phyloP scores from a whole-genome alignment of 345 rosid species.

The Boechera retrofracta region DNA sequence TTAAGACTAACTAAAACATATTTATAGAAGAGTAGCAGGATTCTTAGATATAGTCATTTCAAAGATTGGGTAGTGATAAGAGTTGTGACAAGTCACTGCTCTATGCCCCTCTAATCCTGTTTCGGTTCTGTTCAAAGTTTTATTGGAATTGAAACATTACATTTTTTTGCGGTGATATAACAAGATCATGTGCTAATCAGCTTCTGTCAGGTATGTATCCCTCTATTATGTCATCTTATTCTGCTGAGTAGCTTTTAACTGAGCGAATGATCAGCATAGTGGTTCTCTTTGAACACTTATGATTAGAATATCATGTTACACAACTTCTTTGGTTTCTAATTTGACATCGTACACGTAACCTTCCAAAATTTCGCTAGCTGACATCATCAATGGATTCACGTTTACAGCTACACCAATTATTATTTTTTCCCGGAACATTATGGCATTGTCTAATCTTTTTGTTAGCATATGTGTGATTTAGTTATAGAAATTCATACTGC shows the following conservation, averaged over 20 bases:
- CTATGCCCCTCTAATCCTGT: slow-evolving; percentile 15
- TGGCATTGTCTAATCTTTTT: background rate
- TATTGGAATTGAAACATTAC: slow-evolving; percentile 26
- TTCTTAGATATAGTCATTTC: slow-evolving; percentile 29
- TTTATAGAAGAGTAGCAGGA: slow-evolving; percentile 31
- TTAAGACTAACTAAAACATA: slow-evolving; percentile 34
- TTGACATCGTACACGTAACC: background rate
- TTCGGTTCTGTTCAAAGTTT: slow-evolving; percentile 33
- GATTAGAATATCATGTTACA: background rate
- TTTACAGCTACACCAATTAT: background rate
- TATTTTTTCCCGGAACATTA: background rate
- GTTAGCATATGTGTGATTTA: background rate
- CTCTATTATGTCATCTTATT: slow-evolving; percentile 21
- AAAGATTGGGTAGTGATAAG: slow-evolving; percentile 24
- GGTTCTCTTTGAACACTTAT: background rate
- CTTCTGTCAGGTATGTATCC: slow-evolving; percentile 30
- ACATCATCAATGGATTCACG: background rate
- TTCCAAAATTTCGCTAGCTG: background rate
- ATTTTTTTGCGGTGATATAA: slow-evolving; percentile 25
- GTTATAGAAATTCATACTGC: background rate
- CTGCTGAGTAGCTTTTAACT: slow-evolving; percentile 11
- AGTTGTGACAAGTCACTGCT: slow-evolving; percentile 40
- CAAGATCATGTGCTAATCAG: slow-evolving; percentile 32
- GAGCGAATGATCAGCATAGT: background rate
- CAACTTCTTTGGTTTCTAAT: background rate